Percentiles rank a stretch among this genome's conserved stretches.
phyloP scores from a whole-genome alignment of 208 protist species.

The Angomonas desouzai region DNA sequence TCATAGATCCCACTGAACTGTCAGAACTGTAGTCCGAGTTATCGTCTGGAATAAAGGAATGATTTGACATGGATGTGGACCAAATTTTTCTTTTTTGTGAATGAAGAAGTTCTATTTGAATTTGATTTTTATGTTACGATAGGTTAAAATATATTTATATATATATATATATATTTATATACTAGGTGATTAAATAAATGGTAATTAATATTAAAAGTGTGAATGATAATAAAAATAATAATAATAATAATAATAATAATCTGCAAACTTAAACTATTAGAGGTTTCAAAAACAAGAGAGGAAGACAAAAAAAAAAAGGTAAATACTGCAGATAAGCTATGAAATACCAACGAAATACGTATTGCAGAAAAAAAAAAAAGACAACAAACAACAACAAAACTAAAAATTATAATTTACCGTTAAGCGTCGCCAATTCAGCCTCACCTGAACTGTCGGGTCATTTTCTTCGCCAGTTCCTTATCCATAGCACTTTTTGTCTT shows the following conservation, averaged over 20 bases:
- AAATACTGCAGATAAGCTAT: no score
- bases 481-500: background rate
- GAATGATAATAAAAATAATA: no score
- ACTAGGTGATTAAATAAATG: background rate
- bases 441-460: background rate
- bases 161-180: no score
- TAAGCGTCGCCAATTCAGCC: background rate
- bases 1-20: conserved; percentile 16
- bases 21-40: conserved; percentile 34
- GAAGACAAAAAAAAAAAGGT: no score
- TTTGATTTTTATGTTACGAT: background rate
- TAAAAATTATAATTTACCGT: background rate
- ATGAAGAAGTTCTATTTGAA: background rate
- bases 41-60: conserved; percentile 2
- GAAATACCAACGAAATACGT: no score
- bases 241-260: no score
- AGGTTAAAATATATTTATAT: background rate
- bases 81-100: background rate
- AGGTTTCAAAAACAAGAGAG: no score
- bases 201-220: no score
- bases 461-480: conserved; percentile 1
- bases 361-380: no score
- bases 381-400: no score
- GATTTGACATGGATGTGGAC: background rate
- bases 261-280: background rate